phyloP scores from a whole-genome alignment of 2,329 filamentous ascomycete genomes.

The Colletotrichum shisoi region DNA sequence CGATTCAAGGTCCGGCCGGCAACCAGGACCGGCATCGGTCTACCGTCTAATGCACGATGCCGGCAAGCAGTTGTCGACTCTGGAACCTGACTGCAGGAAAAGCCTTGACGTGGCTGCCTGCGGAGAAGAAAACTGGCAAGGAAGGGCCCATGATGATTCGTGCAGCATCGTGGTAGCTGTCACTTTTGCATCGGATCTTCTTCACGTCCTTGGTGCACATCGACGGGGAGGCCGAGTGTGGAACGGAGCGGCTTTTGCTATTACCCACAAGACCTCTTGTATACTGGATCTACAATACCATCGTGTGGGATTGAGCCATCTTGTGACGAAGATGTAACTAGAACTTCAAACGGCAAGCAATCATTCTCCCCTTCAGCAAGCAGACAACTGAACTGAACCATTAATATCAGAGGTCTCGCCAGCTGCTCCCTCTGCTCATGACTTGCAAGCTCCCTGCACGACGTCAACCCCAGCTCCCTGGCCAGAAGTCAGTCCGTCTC shows the following conservation, averaged over 20 bases:
- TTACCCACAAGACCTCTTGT: too few relatives aligned
- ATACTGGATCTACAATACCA: too few relatives aligned
- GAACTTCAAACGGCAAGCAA: not conserved
- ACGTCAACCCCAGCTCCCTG: not conserved
- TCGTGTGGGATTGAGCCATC: not conserved
- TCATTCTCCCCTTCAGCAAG: not conserved
- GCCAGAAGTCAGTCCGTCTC: not conserved
- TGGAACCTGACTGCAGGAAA: not conserved
- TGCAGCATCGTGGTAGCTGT: not conserved
- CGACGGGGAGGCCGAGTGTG: not conserved
- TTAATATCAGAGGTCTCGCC: too few relatives aligned
- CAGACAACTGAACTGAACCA: not conserved
- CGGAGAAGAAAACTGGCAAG: too few relatives aligned
- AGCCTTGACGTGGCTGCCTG: not conserved
- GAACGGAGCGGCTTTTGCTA: too few relatives aligned
- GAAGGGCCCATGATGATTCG: not conserved
- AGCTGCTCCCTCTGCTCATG: not conserved
- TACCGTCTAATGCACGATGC: too few relatives aligned
- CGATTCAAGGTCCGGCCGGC: not conserved
- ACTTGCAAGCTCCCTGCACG: not conserved
- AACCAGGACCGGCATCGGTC: not conserved
- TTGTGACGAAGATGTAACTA: too few relatives aligned
- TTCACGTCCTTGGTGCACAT: not conserved
- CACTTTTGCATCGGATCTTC: not conserved
- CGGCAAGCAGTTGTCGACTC: not conserved